Conservation (phyloP, 2,329 filamentous ascomycete genomes). For the Neurospora sp. region DNA sequence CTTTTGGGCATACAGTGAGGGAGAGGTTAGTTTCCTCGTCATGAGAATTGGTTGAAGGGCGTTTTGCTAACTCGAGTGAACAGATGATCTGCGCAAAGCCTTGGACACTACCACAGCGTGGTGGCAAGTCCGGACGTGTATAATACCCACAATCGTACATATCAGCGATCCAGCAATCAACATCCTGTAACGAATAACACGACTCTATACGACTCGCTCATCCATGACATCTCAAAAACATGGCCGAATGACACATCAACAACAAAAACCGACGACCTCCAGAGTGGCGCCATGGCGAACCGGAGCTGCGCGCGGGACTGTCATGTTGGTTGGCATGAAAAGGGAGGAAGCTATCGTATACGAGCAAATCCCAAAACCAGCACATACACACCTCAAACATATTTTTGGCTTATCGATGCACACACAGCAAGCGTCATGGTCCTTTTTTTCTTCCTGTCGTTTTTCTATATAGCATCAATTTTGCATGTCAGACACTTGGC, state of each 20-base stretch:
- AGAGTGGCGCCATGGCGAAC: not conserved
- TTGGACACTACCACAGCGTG: constrained; percentile 55
- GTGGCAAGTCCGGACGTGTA: constrained; percentile 20
- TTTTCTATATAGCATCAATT: not conserved
- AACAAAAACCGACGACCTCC: not conserved
- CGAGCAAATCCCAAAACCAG: not conserved
- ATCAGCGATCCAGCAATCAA: not conserved
- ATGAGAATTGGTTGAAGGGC: not conserved
- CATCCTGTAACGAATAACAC: not conserved
- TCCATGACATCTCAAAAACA: no score
- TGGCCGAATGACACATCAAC: no score
- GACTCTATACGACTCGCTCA: not conserved
- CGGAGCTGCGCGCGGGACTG: not conserved
- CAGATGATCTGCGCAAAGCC: constrained; percentile 60
- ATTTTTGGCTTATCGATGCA: not conserved
- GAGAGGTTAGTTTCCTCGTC: constrained; percentile 49
- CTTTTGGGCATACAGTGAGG: constrained; percentile 95
- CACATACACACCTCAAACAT: not conserved
- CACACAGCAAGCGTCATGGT: not conserved
- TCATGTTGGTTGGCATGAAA: not conserved
- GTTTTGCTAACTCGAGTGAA: not conserved
- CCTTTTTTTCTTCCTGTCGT: not conserved
- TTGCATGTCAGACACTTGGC: not conserved
- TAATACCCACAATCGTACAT: constrained; percentile 8
- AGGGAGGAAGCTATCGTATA: not conserved